Evolutionary conservation across 2,329 filamentous ascomycete species (phyloP), one percentile per base, ranked within the genome.

Genomic region (Aspergillus tamarii): DNA sequence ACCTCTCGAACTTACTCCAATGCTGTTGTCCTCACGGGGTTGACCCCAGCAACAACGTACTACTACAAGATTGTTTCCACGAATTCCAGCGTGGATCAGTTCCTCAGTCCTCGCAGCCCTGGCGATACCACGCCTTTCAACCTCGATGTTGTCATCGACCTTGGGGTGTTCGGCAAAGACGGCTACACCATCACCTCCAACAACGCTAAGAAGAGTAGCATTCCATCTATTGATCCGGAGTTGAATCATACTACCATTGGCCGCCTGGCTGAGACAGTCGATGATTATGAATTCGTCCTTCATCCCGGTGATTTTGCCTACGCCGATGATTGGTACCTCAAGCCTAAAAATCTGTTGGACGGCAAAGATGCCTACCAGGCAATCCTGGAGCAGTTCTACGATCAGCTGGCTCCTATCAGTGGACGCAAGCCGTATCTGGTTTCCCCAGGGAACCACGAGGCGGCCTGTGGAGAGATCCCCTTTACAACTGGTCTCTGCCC

Each of bases 221-320:
- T 85, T 45, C 85, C 84, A 0, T 65, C 65, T 6, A 74, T 88
- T 45, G 73, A 84, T 4, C 84, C 85, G 3, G 81, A 81, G 11
- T 76, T 87, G 1, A 85, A 87, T 69, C 85, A 87, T 75, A 85
- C 84, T 2, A 88, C 86, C n/a, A 88, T 88, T 62, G 79, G 78
- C 19, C 80, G 81, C 2, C 81, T 88, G 1, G 84, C 84, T 2
- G 69, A 76, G 16, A 87, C 81, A 0, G 77, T 84, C 39, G 75
- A 87, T 67, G 81, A 85, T 64, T 88, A 87, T 69, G 86, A 88
- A 66, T 75, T 88, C 3, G 54, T 76, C 58, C 72, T 76, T 41
- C 74, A 76, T 54, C 74, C 73, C 0, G 73, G 74, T 14, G 86
- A 88, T 68, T 78, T 88, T 16, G 85, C 75, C 0, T 89, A 88